phyloP scores from a whole-genome alignment of 2,329 filamentous ascomycete species.

The Epichloe sp. region DNA sequence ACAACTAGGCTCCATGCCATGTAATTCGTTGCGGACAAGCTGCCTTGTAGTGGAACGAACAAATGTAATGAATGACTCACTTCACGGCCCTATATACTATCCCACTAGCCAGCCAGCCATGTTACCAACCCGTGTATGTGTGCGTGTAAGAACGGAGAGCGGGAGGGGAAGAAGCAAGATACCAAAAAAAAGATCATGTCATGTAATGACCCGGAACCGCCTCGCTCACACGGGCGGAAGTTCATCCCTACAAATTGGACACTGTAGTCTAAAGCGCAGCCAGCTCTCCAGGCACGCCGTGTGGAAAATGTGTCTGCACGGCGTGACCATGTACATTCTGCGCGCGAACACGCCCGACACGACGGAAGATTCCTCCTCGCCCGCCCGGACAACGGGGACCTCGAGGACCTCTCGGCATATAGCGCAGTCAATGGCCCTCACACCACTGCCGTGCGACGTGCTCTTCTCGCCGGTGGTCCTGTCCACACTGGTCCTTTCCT shows the following conservation, averaged over 20 bases:
- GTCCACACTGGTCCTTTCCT: constrained; percentile 3
- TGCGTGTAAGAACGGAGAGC: background rate
- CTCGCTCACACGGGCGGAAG: constrained; percentile 62
- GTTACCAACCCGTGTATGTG: too few relatives aligned
- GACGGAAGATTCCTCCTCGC: constrained; percentile 40
- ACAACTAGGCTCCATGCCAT: too few relatives aligned
- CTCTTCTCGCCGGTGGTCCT: constrained; percentile 5
- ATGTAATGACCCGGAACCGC: background rate
- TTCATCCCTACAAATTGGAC: constrained; percentile 86
- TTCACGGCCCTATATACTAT: too few relatives aligned
- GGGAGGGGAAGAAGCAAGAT: background rate
- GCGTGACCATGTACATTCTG: constrained; percentile 90
- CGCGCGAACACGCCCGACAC: constrained; percentile 62
- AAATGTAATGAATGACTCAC: too few relatives aligned
- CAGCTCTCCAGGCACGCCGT: constrained; percentile 83
- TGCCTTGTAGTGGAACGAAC: too few relatives aligned
- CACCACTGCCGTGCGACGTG: constrained; percentile 3
- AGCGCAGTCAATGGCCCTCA: constrained; percentile 65
- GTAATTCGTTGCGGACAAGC: too few relatives aligned
- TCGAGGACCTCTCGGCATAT: constrained; percentile 90
- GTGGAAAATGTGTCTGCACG: constrained; percentile 93
- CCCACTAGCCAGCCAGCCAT: too few relatives aligned
- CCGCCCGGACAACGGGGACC: constrained; percentile 62
- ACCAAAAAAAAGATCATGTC: background rate
- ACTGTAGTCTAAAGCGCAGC: constrained; percentile 89